Evolutionary conservation across 176 grass and related monocot genomes (phyloP).

Genomic region (Saccharum spontaneum): DNA sequence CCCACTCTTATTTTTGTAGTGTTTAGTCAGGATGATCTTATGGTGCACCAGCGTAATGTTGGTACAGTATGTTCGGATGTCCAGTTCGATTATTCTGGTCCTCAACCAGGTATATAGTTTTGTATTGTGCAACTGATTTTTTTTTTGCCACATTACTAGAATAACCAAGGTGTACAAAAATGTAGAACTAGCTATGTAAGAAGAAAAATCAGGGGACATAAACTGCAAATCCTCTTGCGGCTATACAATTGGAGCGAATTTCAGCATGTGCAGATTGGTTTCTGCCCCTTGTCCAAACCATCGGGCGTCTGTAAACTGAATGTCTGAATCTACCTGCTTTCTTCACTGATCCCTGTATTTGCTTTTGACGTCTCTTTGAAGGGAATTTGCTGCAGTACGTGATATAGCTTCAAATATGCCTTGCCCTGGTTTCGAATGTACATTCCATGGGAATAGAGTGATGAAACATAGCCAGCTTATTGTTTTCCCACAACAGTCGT

Average conservation of each 20-base stretch:
- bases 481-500: no score
- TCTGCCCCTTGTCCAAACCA: not conserved
- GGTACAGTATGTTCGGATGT: not conserved
- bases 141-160: not conserved
- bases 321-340: not conserved
- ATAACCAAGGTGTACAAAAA: not conserved
- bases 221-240: not conserved
- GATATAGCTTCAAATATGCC: no score
- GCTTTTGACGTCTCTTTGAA: no score
- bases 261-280: not conserved
- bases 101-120: not conserved
- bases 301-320: not conserved
- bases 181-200: not conserved
- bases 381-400: no score
- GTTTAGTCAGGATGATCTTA: not conserved
- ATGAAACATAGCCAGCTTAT: no score
- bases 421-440: no score
- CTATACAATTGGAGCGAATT: not conserved
- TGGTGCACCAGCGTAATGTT: not conserved
- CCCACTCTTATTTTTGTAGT: conserved; percentile 1
- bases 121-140: not conserved
- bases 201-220: not conserved
- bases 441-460: no score
- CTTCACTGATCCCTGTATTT: not conserved
- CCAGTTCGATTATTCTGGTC: not conserved